These are phyloP conservation scores for Climacium dendroides DNA, from an alignment of 225 moss, liverwort and hornwort species.

Conservation along the genomic window DNA sequence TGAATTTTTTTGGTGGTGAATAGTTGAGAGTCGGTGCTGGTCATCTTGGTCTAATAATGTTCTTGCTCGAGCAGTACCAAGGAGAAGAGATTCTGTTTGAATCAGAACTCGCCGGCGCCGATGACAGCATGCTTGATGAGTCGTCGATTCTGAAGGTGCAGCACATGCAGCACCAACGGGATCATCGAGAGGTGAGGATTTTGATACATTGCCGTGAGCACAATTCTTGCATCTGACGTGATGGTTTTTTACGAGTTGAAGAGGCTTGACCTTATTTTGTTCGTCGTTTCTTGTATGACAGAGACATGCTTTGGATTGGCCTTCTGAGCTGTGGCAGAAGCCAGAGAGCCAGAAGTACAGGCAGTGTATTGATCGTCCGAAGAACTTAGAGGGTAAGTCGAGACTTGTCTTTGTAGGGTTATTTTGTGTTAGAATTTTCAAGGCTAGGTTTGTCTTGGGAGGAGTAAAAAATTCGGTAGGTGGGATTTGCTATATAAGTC, in stretches of 20 bases:
- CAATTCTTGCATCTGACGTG: background rate
- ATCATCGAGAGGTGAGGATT: conserved; percentile 1
- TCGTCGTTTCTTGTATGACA: background rate
- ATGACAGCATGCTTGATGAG: background rate
- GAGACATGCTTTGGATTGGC: conserved; percentile 3
- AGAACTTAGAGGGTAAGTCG: conserved; percentile 42
- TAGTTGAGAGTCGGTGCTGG: background rate
- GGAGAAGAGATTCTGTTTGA: background rate
- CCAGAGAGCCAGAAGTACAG: conserved; percentile 59
- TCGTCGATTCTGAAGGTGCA: background rate
- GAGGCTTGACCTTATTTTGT: background rate
- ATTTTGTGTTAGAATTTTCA: background rate
- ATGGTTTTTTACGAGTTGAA: background rate
- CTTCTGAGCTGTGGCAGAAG: conserved; percentile 56
- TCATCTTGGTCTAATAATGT: background rate
- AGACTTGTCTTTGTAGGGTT: background rate
- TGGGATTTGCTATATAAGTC: background rate
- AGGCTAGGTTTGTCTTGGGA: background rate
- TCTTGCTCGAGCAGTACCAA: conserved; percentile 7
- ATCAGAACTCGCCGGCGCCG: background rate
- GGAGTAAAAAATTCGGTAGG: background rate
- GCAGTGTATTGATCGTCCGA: conserved; percentile 55
- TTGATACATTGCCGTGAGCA: background rate
- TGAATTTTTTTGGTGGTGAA: background rate
- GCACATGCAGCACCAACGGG: background rate